Percentiles rank a stretch among this genome's conserved stretches.
These are phyloP conservation scores for Fusarium solani-melongenae DNA, from an alignment of 2,329 filamentous ascomycete genomes.

Conservation along the genomic window DNA sequence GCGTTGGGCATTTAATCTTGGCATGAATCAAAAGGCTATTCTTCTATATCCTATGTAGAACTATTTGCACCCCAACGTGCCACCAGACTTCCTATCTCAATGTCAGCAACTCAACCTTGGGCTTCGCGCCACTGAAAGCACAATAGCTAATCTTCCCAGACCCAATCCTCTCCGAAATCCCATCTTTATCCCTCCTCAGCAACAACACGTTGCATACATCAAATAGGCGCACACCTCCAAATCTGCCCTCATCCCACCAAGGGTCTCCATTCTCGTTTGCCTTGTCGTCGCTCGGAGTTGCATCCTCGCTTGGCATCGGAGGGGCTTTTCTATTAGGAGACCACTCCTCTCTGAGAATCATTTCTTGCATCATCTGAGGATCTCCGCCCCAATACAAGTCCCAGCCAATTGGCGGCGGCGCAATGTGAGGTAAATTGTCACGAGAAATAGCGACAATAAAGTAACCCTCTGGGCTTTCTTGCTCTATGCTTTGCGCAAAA, in stretches of 20 bases:
- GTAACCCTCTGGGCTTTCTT: background rate
- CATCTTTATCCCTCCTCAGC: background rate
- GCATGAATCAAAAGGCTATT: background rate
- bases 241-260: slow-evolving; percentile 10
- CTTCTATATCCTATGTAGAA: background rate
- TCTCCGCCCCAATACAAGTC: slow-evolving; percentile 15
- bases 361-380: slow-evolving; percentile 4
- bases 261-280: slow-evolving; percentile 19
- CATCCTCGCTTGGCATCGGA: background rate
- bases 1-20: slow-evolving; percentile 43
- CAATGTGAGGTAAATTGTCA: slow-evolving; percentile 3
- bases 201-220: slow-evolving; percentile 18
- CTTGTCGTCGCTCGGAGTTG: background rate
- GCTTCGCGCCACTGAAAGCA: slow-evolving; percentile 2
- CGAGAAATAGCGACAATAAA: slow-evolving; percentile 10
- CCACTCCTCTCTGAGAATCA: slow-evolving; percentile 9
- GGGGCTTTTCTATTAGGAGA: background rate
- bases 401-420: slow-evolving; percentile 2
- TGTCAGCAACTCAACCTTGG: slow-evolving; percentile 1
- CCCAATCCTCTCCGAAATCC: slow-evolving; percentile 3
- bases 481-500: background rate
- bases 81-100: background rate
- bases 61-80: background rate
- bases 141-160: slow-evolving; percentile 10
- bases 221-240: background rate